These are phyloP conservation scores for Epichloe brachyelytri DNA, from an alignment of 2,329 filamentous ascomycete genomes.

Conservation along the genomic window DNA sequence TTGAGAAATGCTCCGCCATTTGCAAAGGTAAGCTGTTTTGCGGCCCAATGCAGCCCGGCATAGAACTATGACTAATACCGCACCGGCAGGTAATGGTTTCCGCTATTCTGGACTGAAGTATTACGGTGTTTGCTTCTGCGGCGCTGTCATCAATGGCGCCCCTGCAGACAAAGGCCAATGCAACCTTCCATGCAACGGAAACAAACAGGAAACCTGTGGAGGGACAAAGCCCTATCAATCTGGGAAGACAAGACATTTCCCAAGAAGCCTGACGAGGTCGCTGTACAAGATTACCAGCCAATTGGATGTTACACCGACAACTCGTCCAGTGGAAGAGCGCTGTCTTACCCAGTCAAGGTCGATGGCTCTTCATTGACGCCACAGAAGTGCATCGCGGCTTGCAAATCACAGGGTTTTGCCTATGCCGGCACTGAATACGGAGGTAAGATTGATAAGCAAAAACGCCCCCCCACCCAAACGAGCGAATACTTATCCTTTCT, in stretches of 20 bases:
- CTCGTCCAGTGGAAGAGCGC: slow-evolving; percentile 27
- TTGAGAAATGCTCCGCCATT: slow-evolving; percentile 32
- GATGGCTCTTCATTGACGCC: slow-evolving; percentile 26
- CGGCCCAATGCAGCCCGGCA: background rate
- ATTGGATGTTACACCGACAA: slow-evolving; percentile 48
- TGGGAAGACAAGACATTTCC: slow-evolving; percentile 36
- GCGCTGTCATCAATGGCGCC: slow-evolving; percentile 38
- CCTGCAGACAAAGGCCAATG: slow-evolving; percentile 40
- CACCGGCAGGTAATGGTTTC: slow-evolving; percentile 29
- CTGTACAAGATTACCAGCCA: slow-evolving; percentile 40
- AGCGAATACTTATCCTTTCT: no score
- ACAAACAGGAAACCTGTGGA: slow-evolving; percentile 33
- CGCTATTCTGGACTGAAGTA: slow-evolving; percentile 38
- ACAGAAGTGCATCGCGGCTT: slow-evolving; percentile 28
- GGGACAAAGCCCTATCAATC: slow-evolving; percentile 31
- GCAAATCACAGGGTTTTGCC: slow-evolving; percentile 30
- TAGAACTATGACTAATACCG: background rate
- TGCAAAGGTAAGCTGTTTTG: slow-evolving; percentile 30
- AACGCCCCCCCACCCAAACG: no score
- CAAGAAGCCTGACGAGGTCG: slow-evolving; percentile 28
- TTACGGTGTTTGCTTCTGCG: slow-evolving; percentile 40
- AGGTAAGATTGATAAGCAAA: no score
- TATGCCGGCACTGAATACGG: slow-evolving; percentile 33
- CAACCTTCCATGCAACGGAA: slow-evolving; percentile 39
- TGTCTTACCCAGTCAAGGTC: slow-evolving; percentile 30